Conservation (phyloP, 306 rosid genomes). For the Pyrus communis region DNA sequence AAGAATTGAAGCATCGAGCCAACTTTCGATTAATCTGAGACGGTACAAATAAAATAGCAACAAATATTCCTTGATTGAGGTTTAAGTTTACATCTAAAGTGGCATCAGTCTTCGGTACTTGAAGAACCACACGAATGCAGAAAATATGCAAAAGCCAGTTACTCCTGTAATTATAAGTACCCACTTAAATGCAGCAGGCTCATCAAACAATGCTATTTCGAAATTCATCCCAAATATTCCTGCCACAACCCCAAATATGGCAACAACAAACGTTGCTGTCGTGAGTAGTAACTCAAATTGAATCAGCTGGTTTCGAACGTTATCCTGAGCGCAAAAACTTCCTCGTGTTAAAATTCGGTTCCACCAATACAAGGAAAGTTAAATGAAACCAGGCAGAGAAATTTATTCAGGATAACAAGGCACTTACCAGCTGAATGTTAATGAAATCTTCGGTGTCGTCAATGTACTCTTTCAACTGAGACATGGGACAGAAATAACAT, state of each 20-base stretch:
- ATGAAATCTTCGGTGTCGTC: conserved; percentile 99
- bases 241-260: conserved; percentile 94
- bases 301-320: conserved; percentile 93
- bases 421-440: conserved; percentile 89
- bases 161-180: conserved; percentile 75
- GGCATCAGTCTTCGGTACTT: conserved; percentile 94
- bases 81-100: conserved; percentile 39
- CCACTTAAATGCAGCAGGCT: conserved; percentile 74
- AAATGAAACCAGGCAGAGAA: background rate
- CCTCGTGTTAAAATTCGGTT: background rate
- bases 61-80: conserved; percentile 6
- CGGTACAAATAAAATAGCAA: conserved; percentile 3
- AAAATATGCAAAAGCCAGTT: conserved; percentile 61
- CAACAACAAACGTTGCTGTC: conserved; percentile 94
- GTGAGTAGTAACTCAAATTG: conserved; percentile 95
- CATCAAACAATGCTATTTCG: conserved; percentile 48
- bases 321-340: conserved; percentile 53
- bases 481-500: conserved; percentile 19
- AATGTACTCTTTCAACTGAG: conserved; percentile 95
- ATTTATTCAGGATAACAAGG: no score
- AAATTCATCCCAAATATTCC: conserved; percentile 98
- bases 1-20: conserved; percentile 30
- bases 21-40: conserved; percentile 1
- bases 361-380: background rate
- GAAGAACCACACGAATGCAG: conserved; percentile 93